phyloP scores from a whole-genome alignment of 2,329 filamentous ascomycete genomes.

The Akanthomyces uredinophilus region DNA sequence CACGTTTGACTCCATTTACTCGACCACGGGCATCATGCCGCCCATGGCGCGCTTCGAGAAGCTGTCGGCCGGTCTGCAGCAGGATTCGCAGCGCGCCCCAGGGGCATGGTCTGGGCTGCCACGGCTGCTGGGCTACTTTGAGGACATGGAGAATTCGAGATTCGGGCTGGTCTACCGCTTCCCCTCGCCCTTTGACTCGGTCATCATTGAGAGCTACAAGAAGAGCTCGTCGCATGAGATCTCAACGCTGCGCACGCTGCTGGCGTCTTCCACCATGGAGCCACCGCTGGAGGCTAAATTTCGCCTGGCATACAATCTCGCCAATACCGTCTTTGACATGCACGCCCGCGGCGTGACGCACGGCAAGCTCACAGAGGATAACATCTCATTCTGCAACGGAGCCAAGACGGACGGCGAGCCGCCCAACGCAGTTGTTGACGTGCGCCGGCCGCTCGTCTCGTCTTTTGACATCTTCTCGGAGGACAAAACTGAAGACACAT shows the following conservation, averaged over 20 bases:
- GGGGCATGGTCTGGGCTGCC: slow-evolving; percentile 58
- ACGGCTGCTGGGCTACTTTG: slow-evolving; percentile 64
- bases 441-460: slow-evolving; percentile 64
- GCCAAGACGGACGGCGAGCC: slow-evolving; percentile 34
- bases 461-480: slow-evolving; percentile 66
- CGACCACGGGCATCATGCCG: slow-evolving; percentile 57
- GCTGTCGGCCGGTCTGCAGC: slow-evolving; percentile 53
- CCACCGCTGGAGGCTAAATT: slow-evolving; percentile 72
- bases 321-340: slow-evolving; percentile 67
- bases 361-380: slow-evolving; percentile 62
- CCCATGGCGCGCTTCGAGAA: slow-evolving; percentile 62
- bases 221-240: slow-evolving; percentile 47
- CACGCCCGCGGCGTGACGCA: slow-evolving; percentile 66
- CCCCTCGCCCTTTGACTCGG: slow-evolving; percentile 57
- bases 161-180: slow-evolving; percentile 73
- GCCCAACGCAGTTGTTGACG: slow-evolving; percentile 48
- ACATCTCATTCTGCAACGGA: slow-evolving; percentile 59
- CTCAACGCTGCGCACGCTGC: slow-evolving; percentile 50
- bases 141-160: slow-evolving; percentile 64
- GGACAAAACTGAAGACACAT: slow-evolving; percentile 24
- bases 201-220: slow-evolving; percentile 47
- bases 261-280: slow-evolving; percentile 48
- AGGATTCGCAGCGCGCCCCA: slow-evolving; percentile 45
- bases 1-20: slow-evolving; percentile 57
- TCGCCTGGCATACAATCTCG: slow-evolving; percentile 65